Base-by-base conservation (phyloP, 768 basidiomycete species). In the Vararia minispora region DNA sequence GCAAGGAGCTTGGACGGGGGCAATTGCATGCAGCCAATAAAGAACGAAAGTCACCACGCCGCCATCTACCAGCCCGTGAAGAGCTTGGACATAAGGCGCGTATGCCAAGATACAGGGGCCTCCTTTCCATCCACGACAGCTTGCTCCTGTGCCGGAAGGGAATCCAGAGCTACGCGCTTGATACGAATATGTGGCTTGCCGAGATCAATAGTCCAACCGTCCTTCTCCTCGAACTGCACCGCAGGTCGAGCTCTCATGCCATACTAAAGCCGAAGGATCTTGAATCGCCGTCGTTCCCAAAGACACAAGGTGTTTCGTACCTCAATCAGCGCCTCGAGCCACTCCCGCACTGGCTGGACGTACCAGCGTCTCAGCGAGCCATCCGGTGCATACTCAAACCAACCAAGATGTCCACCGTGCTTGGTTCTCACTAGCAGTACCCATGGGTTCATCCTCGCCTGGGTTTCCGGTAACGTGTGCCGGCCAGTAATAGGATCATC, bases 341-440 rank as follows among this genome's bases (percentile, higher is more conserved):
- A 51, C 31, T 53, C 38, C 28, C 17, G 25, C 20, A 47, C 43
- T n/a, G 52, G 52, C 31, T 43, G 40, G 28, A 44, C 43, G 31
- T 49, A 51, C 52, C 52, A 53, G 5, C 52, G 47, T 8, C 41
- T 17, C 9, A 43, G 34, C 21, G 33, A 26, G 16, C 46, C 43
- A 34, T 36, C 40, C 27, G 27, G 27, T 12, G 22, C 33, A 32
- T 31, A 37, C 28, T 50, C 52, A 33, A 45, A 53, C 52, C 52
- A 53, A 5, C 52, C 52, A 22, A 53, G 46, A 30, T 53, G 52
- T 4, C 52, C 52, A 20, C 52, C 52, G 17, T 36, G 33, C 3
- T 27, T 16, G 7, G 52, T 53, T n/a, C 41, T 39, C 7, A 48
- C 52, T 10, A 51, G 41, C 12, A 53, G 27, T 3, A 53, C 27